Percentiles rank a stretch among this genome's conserved stretches.
These are phyloP conservation scores for Coemansia sp. DNA, from an alignment of 192 early-diverging fungal species.

Conservation along the genomic window DNA sequence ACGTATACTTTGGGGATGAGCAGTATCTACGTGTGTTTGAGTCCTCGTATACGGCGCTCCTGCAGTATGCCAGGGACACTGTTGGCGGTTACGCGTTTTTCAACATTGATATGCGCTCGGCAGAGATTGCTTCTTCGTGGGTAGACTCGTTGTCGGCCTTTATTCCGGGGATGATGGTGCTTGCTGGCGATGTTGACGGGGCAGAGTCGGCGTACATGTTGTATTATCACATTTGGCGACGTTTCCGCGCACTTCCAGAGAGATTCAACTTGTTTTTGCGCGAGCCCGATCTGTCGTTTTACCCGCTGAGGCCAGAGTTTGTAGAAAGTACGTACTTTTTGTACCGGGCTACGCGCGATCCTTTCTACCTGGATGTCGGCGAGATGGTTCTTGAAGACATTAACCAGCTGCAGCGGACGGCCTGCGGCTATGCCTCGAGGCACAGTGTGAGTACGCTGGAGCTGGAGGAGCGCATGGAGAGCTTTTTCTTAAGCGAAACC, in stretches of 20 bases:
- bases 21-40: slow-evolving; percentile 77
- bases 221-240: slow-evolving; percentile 84
- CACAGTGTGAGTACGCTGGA: slow-evolving; percentile 60
- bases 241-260: slow-evolving; percentile 84
- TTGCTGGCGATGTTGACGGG: slow-evolving; percentile 81
- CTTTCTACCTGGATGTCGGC: slow-evolving; percentile 87
- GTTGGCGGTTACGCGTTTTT: slow-evolving; percentile 75
- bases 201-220: slow-evolving; percentile 81
- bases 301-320: slow-evolving; percentile 91
- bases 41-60: slow-evolving; percentile 66
- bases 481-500: slow-evolving; percentile 90
- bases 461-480: slow-evolving; percentile 89
- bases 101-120: slow-evolving; percentile 80
- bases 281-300: slow-evolving; percentile 64
- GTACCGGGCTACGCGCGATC: slow-evolving; percentile 86
- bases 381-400: slow-evolving; percentile 84
- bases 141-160: slow-evolving; percentile 89
- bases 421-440: slow-evolving; percentile 81
- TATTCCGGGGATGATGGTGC: slow-evolving; percentile 88
- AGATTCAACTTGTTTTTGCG: slow-evolving; percentile 74
- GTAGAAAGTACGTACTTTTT: slow-evolving; percentile 92
- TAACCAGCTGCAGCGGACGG: slow-evolving; percentile 62
- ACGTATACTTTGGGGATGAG: slow-evolving; percentile 82
- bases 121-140: slow-evolving; percentile 68
- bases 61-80: slow-evolving; percentile 62